Base-by-base conservation (phyloP, 306 rosid species). In the Aeschynomene evenia region DNA sequence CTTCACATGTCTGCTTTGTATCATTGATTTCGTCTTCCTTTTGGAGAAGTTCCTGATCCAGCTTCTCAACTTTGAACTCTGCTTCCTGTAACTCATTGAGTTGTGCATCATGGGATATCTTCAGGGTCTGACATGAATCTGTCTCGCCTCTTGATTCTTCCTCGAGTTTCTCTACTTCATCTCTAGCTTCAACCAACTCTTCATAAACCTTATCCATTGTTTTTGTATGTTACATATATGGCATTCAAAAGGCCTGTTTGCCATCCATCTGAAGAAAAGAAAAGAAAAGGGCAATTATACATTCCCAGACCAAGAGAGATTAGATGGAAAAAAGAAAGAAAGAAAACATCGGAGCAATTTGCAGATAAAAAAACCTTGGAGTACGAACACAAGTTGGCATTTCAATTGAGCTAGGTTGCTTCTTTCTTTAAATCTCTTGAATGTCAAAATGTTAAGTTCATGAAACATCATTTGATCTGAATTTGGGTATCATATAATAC, bases 161-260 rank as follows among this genome's bases (percentile, higher is more conserved):
- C 63, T 49, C 79, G 54, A 88, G 85, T 81, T 68, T 88, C 82
- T 82, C 88, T 39, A 84, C 83, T 77, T 90, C 84, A 24, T 75
- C 82, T 76, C 82, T 88, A 58, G 86, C 88, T 39, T 85, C 86
- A 50, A 82, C 88, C 7, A 83, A 79, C 79, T 90, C 91, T 80
- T 74, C 83, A 65, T 73, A 72, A 65, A 79, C 74, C 54, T 57
- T 80, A 34, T 72, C 87, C 96, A 89, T 89, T 22, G 67, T 72
- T 70, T 73, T 42, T 68, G 28, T 52, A 33, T 42, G 52, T 65
- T 65, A 51, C 68, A 31, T 48, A 24, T 36, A 46, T 43, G 68
- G 54, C 55, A 43, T 73, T 52, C 66, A 18, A 42, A 64, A 45
- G 23, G 56, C 75, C 77, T 76, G 58, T 59, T 68, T 56, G 6